Conservation (phyloP, 2,329 filamentous ascomycete species). For the Cercospora citrullina region DNA sequence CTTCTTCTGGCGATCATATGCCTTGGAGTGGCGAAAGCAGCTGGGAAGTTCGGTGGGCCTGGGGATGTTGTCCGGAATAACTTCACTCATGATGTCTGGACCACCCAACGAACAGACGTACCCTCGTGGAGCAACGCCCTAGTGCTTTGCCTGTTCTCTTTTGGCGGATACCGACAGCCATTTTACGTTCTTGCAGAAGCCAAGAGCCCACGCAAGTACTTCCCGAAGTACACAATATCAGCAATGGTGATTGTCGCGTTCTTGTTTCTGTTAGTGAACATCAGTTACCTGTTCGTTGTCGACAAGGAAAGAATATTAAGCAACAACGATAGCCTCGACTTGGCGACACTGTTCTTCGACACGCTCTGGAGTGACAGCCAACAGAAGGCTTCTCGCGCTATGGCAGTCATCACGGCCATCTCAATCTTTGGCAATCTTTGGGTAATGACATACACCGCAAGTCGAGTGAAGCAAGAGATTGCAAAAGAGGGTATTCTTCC, state of each 20-base stretch:
- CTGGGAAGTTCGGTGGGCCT: constrained; percentile 26
- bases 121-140: constrained; percentile 45
- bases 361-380: constrained; percentile 22
- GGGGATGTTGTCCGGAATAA: constrained; percentile 30
- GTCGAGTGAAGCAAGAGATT: constrained; percentile 62
- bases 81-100: constrained; percentile 29
- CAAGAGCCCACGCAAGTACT: constrained; percentile 41
- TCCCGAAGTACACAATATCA: constrained; percentile 39
- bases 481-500: constrained; percentile 60
- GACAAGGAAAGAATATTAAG: constrained; percentile 23
- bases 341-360: constrained; percentile 38
- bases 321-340: constrained; percentile 17
- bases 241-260: constrained; percentile 37
- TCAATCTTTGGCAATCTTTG: constrained; percentile 59
- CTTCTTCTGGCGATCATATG: constrained; percentile 52
- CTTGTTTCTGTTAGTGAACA: constrained; percentile 32
- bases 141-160: constrained; percentile 47
- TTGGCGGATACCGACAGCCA: constrained; percentile 48
- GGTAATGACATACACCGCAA: constrained; percentile 56
- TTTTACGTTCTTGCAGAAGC: constrained; percentile 50
- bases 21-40: constrained; percentile 37
- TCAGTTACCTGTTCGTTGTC: constrained; percentile 39
- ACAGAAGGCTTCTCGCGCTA: constrained; percentile 38
- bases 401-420: constrained; percentile 54
- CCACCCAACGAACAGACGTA: constrained; percentile 30